phyloP scores from a whole-genome alignment of 345 rosid genomes.

The Schrenkiella parvula region DNA sequence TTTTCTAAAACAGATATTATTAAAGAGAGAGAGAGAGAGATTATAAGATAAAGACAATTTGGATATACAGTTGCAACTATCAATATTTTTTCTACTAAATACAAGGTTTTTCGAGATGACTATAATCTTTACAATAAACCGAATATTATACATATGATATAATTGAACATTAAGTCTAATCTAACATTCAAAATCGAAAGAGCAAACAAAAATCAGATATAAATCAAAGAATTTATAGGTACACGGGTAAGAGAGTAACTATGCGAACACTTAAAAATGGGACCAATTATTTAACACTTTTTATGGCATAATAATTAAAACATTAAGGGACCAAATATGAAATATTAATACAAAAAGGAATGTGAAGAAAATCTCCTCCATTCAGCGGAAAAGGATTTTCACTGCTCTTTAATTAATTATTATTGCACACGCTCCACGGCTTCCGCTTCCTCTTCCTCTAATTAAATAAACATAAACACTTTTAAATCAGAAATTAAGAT shows the following conservation, averaged over 20 bases:
- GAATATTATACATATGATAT: no score
- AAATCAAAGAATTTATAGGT: not conserved
- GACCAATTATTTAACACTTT: slow-evolving; percentile 13
- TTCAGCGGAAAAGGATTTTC: slow-evolving; percentile 28
- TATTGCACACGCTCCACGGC: slow-evolving; percentile 10
- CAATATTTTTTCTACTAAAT: not conserved
- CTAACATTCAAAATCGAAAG: not conserved
- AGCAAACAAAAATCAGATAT: not conserved
- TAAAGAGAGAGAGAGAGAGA: no score
- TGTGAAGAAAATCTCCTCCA: not conserved
- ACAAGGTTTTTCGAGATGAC: not conserved
- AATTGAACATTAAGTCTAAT: not conserved
- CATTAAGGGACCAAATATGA: slow-evolving; percentile 15
- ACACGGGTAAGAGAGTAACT: not conserved
- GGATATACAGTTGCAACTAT: no score
- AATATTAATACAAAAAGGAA: slow-evolving; percentile 18
- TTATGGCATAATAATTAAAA: slow-evolving; percentile 9
- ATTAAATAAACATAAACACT: not conserved
- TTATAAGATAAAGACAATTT: no score
- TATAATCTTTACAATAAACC: no score
- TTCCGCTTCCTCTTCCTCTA: not conserved
- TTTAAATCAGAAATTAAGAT: not conserved
- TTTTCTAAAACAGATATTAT: no score
- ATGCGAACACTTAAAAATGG: not conserved
- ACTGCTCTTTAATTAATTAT: no score